Conservation (phyloP, 2,329 filamentous ascomycete species). For the Decorospora gaudefroyi region DNA sequence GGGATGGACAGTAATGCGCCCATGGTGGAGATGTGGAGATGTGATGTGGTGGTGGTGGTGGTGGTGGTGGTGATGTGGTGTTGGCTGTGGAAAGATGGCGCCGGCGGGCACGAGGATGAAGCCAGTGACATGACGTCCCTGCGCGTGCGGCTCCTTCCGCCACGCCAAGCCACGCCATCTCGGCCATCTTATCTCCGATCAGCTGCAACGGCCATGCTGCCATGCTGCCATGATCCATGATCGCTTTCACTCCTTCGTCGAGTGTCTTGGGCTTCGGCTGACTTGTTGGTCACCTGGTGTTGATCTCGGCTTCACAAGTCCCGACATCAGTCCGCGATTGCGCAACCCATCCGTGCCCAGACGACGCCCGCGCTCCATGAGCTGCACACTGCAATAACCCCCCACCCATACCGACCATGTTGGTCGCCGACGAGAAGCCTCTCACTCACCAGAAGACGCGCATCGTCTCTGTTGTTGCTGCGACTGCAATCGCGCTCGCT, state of each 20-base stretch:
- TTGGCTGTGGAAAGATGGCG: slow-evolving; percentile 14
- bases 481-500: slow-evolving; percentile 80
- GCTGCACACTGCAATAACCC: slow-evolving; percentile 20
- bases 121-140: slow-evolving; percentile 28
- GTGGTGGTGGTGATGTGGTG: slow-evolving; percentile 9
- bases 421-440: slow-evolving; percentile 32
- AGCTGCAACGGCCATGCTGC: slow-evolving; percentile 9
- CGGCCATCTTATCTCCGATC: slow-evolving; percentile 30
- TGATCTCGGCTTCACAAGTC: slow-evolving; percentile 7
- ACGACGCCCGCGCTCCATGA: slow-evolving; percentile 27
- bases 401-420: slow-evolving; percentile 21
- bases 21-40: slow-evolving; percentile 61
- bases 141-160: slow-evolving; percentile 20
- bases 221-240: slow-evolving; percentile 6
- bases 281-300: background rate
- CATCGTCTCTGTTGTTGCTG: slow-evolving; percentile 80
- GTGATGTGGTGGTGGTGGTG: slow-evolving; percentile 14
- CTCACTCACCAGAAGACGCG: slow-evolving; percentile 65
- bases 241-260: background rate
- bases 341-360: slow-evolving; percentile 7
- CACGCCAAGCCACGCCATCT: slow-evolving; percentile 6
- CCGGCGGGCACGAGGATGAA: slow-evolving; percentile 17
- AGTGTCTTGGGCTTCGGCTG: slow-evolving; percentile 6
- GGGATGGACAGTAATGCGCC: slow-evolving; percentile 89
- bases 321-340: slow-evolving; percentile 12